A percentile compares a stretch with the other conserved stretches of the same genome.
Evolutionary conservation across 1,139 yeast species (phyloP).

Genomic region (Saccharomycopsis hybrid): DNA sequence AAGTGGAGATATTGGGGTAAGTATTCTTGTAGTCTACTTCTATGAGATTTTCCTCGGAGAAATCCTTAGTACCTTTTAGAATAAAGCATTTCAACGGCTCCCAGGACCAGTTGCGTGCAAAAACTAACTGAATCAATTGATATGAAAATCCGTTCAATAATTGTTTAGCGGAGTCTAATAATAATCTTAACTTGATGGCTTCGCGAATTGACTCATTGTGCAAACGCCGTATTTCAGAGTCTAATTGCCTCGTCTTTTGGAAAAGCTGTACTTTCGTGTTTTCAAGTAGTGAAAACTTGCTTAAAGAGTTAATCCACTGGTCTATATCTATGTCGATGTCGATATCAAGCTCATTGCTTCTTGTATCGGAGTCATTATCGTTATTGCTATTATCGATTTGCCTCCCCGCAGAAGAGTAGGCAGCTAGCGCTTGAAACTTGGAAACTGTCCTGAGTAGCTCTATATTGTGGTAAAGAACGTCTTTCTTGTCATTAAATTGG

Average conservation of each 20-base stretch:
- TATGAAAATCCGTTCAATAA: slow-evolving; percentile 8
- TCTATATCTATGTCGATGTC: no score
- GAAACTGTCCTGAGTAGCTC: background rate
- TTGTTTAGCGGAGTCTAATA: slow-evolving; percentile 9
- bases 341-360: no score
- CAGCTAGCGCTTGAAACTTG: background rate
- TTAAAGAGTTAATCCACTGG: background rate
- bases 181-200: slow-evolving; percentile 7
- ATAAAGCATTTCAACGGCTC: background rate
- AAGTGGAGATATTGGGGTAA: background rate
- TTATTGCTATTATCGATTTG: background rate
- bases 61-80: background rate
- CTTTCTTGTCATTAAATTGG: background rate
- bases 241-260: background rate
- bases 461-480: background rate
- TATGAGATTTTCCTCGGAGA: no score
- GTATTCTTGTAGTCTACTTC: background rate
- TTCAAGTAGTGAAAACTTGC: background rate
- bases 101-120: background rate
- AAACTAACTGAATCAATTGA: slow-evolving; percentile 12
- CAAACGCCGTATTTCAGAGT: background rate
- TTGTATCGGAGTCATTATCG: no score
- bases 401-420: background rate
- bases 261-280: slow-evolving; percentile 1
- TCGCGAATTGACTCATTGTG: slow-evolving; percentile 15